Base-by-base conservation (phyloP, 2,329 filamentous ascomycete species). In the Seiridium unicorne region DNA sequence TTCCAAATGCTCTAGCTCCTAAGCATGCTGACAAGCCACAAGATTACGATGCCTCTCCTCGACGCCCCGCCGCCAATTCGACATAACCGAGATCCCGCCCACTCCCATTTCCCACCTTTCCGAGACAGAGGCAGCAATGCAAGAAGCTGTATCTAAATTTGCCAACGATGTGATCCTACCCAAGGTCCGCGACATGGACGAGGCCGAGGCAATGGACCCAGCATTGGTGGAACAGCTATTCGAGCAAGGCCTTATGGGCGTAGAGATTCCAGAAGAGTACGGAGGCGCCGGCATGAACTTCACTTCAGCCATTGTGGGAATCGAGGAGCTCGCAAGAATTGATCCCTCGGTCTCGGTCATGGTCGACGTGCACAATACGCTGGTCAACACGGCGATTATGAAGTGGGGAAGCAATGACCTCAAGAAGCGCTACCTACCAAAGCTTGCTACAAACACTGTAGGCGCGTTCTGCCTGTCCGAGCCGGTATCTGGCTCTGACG, bases 261-360 rank as follows among this genome's bases (percentile, higher is more conserved):
- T 99, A 65, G 95, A 99, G 80, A 97, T 99, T 60, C 94, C 95
- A 13, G 95, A 99, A 77, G 93, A 97, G 76, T 99, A 89, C 73
- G 95, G 95, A 62, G 95, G 95, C 62, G 92, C 94, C 0, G 95
- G 93, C 68, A 98, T 99, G 95, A 97, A 97, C 84, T 99, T 99
- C 79, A 98, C 95, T 1, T 82, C 93, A 1, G 94, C 93, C 62
- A 97, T 99, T 72, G 89, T 99, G 49, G 94, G 92, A 35, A 99
- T 99, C 69, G 95, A 99, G 79, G 95, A 99, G 82, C 82, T 99
- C 62, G 95, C 95, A 1, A 86, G 93, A 60, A 91, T 96, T 18
- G 95, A 99, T 72, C 95, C 95, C 46, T 96, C 91, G 66, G 95
- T 99, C 64, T 94, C 91, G 71, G 95, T 99, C 64, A 79, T 99